Conservation (phyloP, 2,329 filamentous ascomycete genomes). For the Dissoconium aciculare region DNA sequence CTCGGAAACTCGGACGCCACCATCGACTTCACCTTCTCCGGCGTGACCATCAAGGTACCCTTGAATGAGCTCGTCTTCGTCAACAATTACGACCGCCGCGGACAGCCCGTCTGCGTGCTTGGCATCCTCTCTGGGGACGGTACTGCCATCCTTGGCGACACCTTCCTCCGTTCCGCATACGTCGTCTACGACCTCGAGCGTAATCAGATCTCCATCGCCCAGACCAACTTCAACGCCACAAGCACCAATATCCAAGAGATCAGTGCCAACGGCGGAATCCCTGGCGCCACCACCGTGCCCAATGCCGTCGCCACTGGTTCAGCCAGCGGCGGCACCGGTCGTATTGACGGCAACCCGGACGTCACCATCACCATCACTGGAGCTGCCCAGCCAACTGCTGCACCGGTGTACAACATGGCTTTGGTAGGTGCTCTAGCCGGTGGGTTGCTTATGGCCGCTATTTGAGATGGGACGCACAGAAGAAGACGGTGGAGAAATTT, state of each 20-base stretch:
- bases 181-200: slow-evolving; percentile 47
- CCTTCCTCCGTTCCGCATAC: slow-evolving; percentile 47
- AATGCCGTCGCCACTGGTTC: slow-evolving; percentile 36
- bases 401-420: slow-evolving; percentile 16
- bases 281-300: slow-evolving; percentile 37
- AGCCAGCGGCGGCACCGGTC: slow-evolving; percentile 30
- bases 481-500: no score
- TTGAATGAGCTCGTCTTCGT: slow-evolving; percentile 43
- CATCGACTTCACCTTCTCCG: slow-evolving; percentile 44
- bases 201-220: slow-evolving; percentile 46
- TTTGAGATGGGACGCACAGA: no score
- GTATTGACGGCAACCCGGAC: slow-evolving; percentile 17
- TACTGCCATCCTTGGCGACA: slow-evolving; percentile 42
- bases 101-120: slow-evolving; percentile 32
- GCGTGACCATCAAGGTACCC: slow-evolving; percentile 39
- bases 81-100: slow-evolving; percentile 27
- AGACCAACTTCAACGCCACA: slow-evolving; percentile 45
- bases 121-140: slow-evolving; percentile 37
- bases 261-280: slow-evolving; percentile 35
- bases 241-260: slow-evolving; percentile 40
- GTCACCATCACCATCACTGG: slow-evolving; percentile 9
- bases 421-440: slow-evolving; percentile 17
- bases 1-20: slow-evolving; percentile 34
- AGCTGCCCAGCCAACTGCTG: slow-evolving; percentile 15
- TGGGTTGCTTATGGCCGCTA: slow-evolving; percentile 13